Base-by-base conservation (phyloP, 1,284 basidiomycete species). In the Wallemia mellicola region DNA sequence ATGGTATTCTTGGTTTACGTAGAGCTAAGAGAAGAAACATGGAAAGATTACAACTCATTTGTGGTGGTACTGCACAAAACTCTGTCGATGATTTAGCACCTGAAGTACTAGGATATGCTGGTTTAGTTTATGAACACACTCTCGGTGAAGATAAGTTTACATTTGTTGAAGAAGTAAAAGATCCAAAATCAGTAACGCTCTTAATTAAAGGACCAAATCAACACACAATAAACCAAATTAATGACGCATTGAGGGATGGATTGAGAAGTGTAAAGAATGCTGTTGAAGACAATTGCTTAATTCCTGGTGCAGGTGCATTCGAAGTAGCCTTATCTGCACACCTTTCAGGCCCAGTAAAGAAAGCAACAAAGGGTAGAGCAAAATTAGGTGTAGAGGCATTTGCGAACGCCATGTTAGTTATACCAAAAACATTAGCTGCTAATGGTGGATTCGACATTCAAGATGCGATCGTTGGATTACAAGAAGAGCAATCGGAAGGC, bases 81-180 rank as follows among this genome's bases (percentile, higher is more conserved):
- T 95, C 91, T 61, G 88, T 96, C 19, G 94, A 98, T 65, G 94
- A 98, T 70, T 76, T 99, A 54, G 80, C 79, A 15, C 88, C 91
- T 9, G 83, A 86, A 60, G 77, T 89, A 38, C 79, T 99, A 54
- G 94, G 94, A 48, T 95, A 86, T 80, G 94, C 94, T 38, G 94
- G 94, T 2, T 79, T 98, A 60, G 89, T 99, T 27, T 99, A 99
- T 73, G 94, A 99, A 72, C 91, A 98, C 71, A 96, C 92, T 9
- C 78, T 99, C 26, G 92, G 94, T 64, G 94, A 99, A 72, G 94
- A 99, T 69, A 99, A 98, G 70, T 99, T 79, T 72, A 99, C 94
- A 0, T 98, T 98, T 70, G 77, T 99, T 58, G 94, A 98, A 71
- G 87, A 98, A 63, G 89, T 94, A 69, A 86, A 83, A 71, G 80